Conservation (phyloP, 192 early-diverging fungal species). For the Geranomyces michiganensis region DNA sequence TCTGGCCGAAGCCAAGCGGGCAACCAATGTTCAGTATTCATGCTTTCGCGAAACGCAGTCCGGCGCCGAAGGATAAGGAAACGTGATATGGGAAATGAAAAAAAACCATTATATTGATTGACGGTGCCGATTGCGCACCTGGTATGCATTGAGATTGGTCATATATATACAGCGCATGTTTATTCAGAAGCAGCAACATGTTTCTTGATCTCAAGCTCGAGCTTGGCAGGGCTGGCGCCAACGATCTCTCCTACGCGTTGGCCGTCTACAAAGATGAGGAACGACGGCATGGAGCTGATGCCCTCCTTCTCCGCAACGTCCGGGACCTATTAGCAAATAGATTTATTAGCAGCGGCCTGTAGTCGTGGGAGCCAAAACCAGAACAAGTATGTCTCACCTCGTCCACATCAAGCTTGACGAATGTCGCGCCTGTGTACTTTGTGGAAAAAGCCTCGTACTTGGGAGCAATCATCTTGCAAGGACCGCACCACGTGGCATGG, state of each 20-base stretch:
- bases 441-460: conserved; percentile 46
- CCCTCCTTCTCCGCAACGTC: conserved; percentile 50
- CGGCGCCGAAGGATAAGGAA: no score
- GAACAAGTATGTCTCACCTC: conserved; percentile 31
- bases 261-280: conserved; percentile 79
- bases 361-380: no score
- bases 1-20: conserved; percentile 58
- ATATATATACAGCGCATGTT: no score
- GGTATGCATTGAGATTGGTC: no score
- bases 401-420: conserved; percentile 63
- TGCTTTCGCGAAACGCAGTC: conserved; percentile 52
- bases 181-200: not conserved
- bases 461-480: conserved; percentile 55
- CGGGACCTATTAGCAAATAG: conserved; percentile 19
- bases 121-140: no score
- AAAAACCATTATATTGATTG: no score
- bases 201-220: conserved; percentile 72
- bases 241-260: conserved; percentile 75
- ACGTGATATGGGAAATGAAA: no score
- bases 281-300: conserved; percentile 78
- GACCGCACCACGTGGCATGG: conserved; percentile 51
- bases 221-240: conserved; percentile 76
- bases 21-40: conserved; percentile 68
- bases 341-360: no score
- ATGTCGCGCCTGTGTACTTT: conserved; percentile 42